Conservation (phyloP, 768 basidiomycete species). For the Pulveroboletus sp. region DNA sequence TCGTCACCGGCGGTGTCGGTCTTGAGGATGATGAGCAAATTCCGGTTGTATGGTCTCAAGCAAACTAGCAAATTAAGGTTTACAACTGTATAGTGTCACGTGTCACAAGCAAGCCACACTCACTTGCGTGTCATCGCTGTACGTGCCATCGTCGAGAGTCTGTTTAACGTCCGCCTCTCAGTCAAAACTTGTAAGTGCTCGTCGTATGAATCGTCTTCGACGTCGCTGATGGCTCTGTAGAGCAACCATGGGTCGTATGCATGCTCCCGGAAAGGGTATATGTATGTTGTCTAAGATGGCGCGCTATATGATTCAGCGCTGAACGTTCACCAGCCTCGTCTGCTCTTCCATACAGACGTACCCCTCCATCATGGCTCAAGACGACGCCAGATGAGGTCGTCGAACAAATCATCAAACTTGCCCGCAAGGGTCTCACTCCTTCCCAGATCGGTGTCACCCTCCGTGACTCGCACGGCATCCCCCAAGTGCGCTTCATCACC, state of each 20-base stretch:
- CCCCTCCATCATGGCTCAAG: slow-evolving; percentile 96
- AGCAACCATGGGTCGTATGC: slow-evolving; percentile 91
- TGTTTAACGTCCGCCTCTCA: slow-evolving; percentile 11
- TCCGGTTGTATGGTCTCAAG: not conserved
- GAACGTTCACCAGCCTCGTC: slow-evolving; percentile 50
- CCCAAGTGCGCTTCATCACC: slow-evolving; percentile 97
- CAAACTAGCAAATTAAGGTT: slow-evolving; percentile 49
- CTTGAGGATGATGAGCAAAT: slow-evolving; percentile 18
- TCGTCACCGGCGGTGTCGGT: slow-evolving; percentile 38
- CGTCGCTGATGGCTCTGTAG: slow-evolving; percentile 22
- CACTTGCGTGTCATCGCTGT: slow-evolving; percentile 1
- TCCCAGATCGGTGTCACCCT: slow-evolving; percentile 98
- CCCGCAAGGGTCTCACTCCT: slow-evolving; percentile 94
- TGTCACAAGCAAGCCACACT: slow-evolving; percentile 25
- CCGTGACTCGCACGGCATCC: slow-evolving; percentile 96
- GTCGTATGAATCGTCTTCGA: slow-evolving; percentile 8
- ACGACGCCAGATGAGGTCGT: slow-evolving; percentile 91
- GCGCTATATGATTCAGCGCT: slow-evolving; percentile 34
- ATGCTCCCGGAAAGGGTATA: slow-evolving; percentile 99
- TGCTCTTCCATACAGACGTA: slow-evolving; percentile 94
- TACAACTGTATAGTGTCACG: slow-evolving; percentile 51
- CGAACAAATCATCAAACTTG: slow-evolving; percentile 96
- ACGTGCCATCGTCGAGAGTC: slow-evolving; percentile 17
- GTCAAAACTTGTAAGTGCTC: slow-evolving; percentile 35
- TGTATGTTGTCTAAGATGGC: slow-evolving; percentile 49